Evolutionary conservation across 2,329 filamentous ascomycete genomes (phyloP).

Genomic region (Cladobotryum protrusum): DNA sequence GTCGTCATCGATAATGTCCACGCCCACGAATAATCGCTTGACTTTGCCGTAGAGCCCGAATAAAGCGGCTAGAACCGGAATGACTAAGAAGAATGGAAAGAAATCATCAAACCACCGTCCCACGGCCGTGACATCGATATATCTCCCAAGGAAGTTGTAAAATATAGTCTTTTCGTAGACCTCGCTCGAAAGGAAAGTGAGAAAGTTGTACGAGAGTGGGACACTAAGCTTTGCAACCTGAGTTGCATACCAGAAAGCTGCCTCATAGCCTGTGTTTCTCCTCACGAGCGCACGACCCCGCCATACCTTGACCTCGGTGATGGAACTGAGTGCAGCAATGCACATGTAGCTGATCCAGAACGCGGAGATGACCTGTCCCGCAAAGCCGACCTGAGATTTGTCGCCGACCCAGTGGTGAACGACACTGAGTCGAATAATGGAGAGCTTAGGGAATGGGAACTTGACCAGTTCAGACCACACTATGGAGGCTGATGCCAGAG

Average conservation of each 20-base stretch:
- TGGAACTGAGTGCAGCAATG: constrained; percentile 74
- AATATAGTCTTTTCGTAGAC: constrained; percentile 77
- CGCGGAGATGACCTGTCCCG: constrained; percentile 76
- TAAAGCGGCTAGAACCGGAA: constrained; percentile 77
- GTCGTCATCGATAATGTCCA: constrained; percentile 68
- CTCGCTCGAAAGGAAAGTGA: constrained; percentile 72
- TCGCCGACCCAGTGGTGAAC: constrained; percentile 69
- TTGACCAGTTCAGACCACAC: constrained; percentile 94
- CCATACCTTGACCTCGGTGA: constrained; percentile 96
- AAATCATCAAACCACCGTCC: constrained; percentile 80
- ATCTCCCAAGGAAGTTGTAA: constrained; percentile 75
- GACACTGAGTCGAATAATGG: constrained; percentile 59
- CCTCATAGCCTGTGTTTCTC: constrained; percentile 87
- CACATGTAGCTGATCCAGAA: constrained; percentile 97
- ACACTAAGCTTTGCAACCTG: constrained; percentile 91
- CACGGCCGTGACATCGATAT: constrained; percentile 77
- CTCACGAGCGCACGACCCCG: constrained; percentile 84
- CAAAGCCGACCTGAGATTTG: constrained; percentile 73
- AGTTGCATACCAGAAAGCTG: constrained; percentile 90
- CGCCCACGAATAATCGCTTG: constrained; percentile 71
- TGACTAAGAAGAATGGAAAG: constrained; percentile 80
- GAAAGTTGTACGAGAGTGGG: constrained; percentile 91
- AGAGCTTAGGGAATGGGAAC: constrained; percentile 69
- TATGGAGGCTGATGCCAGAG: constrained; percentile 71
- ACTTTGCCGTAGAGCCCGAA: constrained; percentile 87